phyloP scores from a whole-genome alignment of 116 monocot genomes.

The Iris pallida region DNA sequence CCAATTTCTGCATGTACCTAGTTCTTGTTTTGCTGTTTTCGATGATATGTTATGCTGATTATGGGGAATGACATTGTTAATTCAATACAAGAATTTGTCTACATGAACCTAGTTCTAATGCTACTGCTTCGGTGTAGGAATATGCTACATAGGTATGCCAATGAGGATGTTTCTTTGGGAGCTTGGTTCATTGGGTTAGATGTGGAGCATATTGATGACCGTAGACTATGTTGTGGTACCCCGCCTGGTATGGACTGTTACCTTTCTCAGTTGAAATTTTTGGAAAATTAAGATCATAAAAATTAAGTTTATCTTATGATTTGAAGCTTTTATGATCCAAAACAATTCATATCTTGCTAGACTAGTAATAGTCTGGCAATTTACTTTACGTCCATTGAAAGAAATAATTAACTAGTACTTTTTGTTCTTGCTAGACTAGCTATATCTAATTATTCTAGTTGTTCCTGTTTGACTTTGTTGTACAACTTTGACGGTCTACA shows the following conservation, averaged over 20 bases:
- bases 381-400: too few relatives aligned
- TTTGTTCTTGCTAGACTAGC: too few relatives aligned
- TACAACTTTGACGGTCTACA: too few relatives aligned
- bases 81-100: too few relatives aligned
- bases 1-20: neutral
- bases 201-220: slow-evolving; percentile 87
- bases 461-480: too few relatives aligned
- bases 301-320: neutral
- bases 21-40: neutral
- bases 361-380: too few relatives aligned
- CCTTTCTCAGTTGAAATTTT: neutral
- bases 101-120: neutral
- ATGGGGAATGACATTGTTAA: too few relatives aligned
- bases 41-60: neutral
- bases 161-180: slow-evolving; percentile 94
- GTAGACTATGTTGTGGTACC: slow-evolving; percentile 86
- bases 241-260: slow-evolving; percentile 70
- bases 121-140: slow-evolving; percentile 38
- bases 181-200: slow-evolving; percentile 95
- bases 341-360: neutral
- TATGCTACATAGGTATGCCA: slow-evolving; percentile 88
- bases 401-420: too few relatives aligned
- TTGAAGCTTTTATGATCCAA: neutral
- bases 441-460: too few relatives aligned
- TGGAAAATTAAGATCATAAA: too few relatives aligned